Base-by-base conservation (phyloP, 2,329 filamentous ascomycete genomes). In the Coniochaeta prunicola region DNA sequence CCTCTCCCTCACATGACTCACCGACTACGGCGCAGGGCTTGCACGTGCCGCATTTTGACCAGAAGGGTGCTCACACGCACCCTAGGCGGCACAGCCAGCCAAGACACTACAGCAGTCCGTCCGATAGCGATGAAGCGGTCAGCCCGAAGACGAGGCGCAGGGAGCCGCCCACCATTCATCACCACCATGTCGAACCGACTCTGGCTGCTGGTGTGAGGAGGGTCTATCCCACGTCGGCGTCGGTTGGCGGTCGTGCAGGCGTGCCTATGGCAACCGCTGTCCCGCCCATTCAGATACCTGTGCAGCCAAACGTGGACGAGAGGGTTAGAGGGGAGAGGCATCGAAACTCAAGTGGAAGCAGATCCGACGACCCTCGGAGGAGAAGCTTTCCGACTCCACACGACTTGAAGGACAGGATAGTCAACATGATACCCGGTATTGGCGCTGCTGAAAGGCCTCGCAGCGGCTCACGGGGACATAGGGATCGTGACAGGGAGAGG, bases 11-110 rank as follows among this genome's bases (percentile, higher is more conserved):
- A 2, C 65, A 56, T 26, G 50, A 56, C 12, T 28, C 53, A 4
- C 53, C 58, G 10, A 53, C 30, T 42, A 36, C 26, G 31, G 57
- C 59, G n/a, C 66, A 59, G 28, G 55, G 61, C 13, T 56, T 61
- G 13, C 60, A 60, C 26, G 56, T 61, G 21, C 59, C 67, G 21
- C 68, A 78, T 57, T 63, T 76, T 15, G 73, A 74, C 42, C 68
- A 75, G 8, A 66, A 72, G 30, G 13, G 30, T 7, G 34, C 53
- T 3, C 31, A 34, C 19, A 15, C 62, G 1, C 69, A 70, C 21
- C 64, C 67, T 19, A 75, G 80, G 21, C 70, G 79, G 31, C 79
- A 82, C 64, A 82, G 79, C 63, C 80, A 82, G 57, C 77, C 79
- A 0, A 72, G 76, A 31, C 73, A 75, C 56, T 68, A 71, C 48